Evolutionary conservation across 768 basidiomycete species (phyloP).

Genomic region (Serendipita sp.): DNA sequence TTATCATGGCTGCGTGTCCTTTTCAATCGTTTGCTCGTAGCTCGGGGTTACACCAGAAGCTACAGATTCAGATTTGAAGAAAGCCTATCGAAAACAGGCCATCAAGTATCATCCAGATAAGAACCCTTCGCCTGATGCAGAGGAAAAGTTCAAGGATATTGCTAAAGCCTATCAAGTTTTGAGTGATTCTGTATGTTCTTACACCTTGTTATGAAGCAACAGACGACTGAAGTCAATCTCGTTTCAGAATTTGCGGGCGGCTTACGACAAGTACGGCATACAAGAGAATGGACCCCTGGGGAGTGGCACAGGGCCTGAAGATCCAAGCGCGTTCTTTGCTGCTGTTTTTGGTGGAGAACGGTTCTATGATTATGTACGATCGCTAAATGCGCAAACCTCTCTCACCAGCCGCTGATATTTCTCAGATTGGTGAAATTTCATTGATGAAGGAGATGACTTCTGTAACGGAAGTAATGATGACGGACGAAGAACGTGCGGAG

Average conservation of each 20-base stretch:
- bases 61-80: constrained; percentile 73
- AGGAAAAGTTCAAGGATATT: constrained; percentile 93
- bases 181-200: constrained; percentile 51
- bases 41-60: constrained; percentile 57
- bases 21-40: constrained; percentile 21
- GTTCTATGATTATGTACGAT: constrained; percentile 72
- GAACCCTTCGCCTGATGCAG: constrained; percentile 82
- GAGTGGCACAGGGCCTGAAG: constrained; percentile 76
- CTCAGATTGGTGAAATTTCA: constrained; percentile 88
- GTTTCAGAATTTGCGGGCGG: constrained; percentile 57
- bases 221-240: constrained; percentile 13
- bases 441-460: constrained; percentile 88
- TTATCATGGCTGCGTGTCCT: neutral
- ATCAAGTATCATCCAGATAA: constrained; percentile 98
- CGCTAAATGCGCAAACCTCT: neutral
- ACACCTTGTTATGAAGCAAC: neutral
- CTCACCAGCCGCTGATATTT: neutral
- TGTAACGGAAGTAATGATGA: constrained; percentile 72
- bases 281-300: constrained; percentile 21
- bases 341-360: constrained; percentile 92
- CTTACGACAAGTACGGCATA: constrained; percentile 93
- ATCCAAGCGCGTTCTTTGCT: constrained; percentile 88
- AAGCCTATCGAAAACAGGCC: constrained; percentile 85
- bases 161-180: constrained; percentile 86
- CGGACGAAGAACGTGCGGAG: constrained; percentile 83